Evolutionary conservation across 805 yeast species (phyloP).

Genomic region (Yarrowia sp.): DNA sequence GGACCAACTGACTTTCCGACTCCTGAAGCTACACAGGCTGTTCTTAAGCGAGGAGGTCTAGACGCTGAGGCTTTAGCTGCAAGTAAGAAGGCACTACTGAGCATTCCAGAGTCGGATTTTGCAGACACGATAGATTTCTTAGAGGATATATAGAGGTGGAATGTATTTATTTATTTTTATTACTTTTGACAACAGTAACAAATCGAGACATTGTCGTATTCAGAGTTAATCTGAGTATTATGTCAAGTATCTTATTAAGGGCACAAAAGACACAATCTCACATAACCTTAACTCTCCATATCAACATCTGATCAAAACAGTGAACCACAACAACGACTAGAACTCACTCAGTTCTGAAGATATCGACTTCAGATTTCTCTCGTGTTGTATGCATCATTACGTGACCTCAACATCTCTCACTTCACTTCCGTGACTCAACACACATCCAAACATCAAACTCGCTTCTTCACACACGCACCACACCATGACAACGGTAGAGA

Average conservation of each 20-base stretch:
- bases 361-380: too few relatives aligned
- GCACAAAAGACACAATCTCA: too few relatives aligned
- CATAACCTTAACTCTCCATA: neutral
- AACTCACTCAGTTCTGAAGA: too few relatives aligned
- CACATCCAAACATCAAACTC: neutral
- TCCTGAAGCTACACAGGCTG: neutral
- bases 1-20: neutral
- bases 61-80: neutral
- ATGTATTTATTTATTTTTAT: too few relatives aligned
- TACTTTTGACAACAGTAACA: too few relatives aligned
- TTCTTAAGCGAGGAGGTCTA: neutral
- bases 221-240: too few relatives aligned
- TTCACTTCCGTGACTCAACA: neutral
- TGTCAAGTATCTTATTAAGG: too few relatives aligned
- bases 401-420: too few relatives aligned
- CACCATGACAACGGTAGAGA: conserved; percentile 24
- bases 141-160: too few relatives aligned
- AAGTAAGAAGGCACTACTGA: neutral
- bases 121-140: neutral
- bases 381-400: too few relatives aligned
- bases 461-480: neutral
- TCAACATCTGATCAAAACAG: conserved; percentile 10
- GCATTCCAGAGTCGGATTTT: neutral
- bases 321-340: neutral
- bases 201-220: too few relatives aligned